Evolutionary conservation across 2,329 filamentous ascomycete genomes (phyloP).

Genomic region (Penicillium brevicompactum): DNA sequence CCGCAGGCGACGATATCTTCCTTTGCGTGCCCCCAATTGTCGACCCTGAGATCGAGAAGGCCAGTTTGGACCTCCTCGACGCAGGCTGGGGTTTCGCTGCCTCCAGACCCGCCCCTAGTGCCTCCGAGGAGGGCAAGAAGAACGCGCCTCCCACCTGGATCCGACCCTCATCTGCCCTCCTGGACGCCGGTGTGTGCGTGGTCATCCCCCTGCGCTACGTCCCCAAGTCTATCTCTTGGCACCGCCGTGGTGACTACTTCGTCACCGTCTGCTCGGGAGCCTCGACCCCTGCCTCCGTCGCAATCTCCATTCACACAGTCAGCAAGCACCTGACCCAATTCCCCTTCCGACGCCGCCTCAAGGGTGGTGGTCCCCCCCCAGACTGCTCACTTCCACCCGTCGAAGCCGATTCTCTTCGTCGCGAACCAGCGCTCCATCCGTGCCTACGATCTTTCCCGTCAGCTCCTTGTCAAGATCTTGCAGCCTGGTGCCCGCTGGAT

Average conservation of each 20-base stretch:
- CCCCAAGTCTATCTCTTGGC: constrained; percentile 90
- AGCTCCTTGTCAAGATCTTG: constrained; percentile 89
- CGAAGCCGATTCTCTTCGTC: constrained; percentile 90
- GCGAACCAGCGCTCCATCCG: constrained; percentile 92
- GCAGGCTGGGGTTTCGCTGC: constrained; percentile 93
- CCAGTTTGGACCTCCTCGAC: constrained; percentile 76
- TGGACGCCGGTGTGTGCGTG: constrained; percentile 74
- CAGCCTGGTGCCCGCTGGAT: constrained; percentile 95
- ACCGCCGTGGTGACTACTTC: constrained; percentile 91
- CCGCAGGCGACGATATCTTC: constrained; percentile 81
- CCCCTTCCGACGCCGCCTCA: constrained; percentile 75
- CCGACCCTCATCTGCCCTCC: constrained; percentile 71
- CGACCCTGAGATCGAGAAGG: constrained; percentile 71
- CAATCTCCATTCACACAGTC: constrained; percentile 91
- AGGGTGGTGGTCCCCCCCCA: constrained; percentile 75
- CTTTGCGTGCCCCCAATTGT: constrained; percentile 76
- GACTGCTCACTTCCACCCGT: constrained; percentile 91
- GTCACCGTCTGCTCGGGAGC: constrained; percentile 78
- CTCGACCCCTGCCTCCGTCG: constrained; percentile 54
- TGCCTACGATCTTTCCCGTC: constrained; percentile 88
- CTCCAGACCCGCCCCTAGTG: constrained; percentile 54
- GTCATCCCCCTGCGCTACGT: constrained; percentile 77
- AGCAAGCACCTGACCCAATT: constrained; percentile 94
- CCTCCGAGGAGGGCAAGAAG: constrained; percentile 61
- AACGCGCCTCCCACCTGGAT: constrained; percentile 80